Percentiles rank a stretch among this genome's conserved stretches.
These are phyloP conservation scores for Trypanosoma cruzi DNA, from an alignment of 208 protist species.

Conservation along the genomic window DNA sequence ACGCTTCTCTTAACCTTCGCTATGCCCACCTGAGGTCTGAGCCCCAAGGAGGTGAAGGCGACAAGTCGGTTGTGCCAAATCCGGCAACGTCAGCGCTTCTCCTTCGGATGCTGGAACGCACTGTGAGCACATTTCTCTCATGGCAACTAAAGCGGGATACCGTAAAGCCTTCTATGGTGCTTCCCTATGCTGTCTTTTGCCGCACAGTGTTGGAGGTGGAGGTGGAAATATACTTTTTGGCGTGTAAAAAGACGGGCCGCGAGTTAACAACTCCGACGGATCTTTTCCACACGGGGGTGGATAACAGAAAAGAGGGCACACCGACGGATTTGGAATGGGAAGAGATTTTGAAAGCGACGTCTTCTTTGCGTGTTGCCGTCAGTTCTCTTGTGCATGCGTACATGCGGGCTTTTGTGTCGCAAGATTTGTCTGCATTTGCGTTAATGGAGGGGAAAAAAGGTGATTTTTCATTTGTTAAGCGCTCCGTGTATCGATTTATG, in stretches of 20 bases:
- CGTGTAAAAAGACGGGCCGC: slow-evolving; percentile 1
- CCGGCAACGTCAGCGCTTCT: slow-evolving; percentile 1
- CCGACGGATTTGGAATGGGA: slow-evolving; percentile 5
- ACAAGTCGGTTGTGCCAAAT: background rate
- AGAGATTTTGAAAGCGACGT: background rate
- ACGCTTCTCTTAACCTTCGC: slow-evolving; percentile 28
- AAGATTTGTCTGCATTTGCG: background rate
- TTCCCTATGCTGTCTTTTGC: slow-evolving; percentile 19
- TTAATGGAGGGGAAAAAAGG: background rate
- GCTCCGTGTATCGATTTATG: slow-evolving; percentile 26
- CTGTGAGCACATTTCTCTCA: background rate
- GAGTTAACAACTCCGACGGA: slow-evolving; percentile 14
- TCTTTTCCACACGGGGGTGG: background rate
- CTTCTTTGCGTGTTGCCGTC: slow-evolving; percentile 14
- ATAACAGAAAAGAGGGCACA: background rate
- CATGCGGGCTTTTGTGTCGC: slow-evolving; percentile 1
- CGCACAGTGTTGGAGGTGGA: slow-evolving; percentile 29
- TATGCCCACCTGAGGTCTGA: slow-evolving; percentile 5
- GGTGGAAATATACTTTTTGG: slow-evolving; percentile 28
- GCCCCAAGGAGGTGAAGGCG: background rate
- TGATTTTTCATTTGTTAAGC: slow-evolving; percentile 7
- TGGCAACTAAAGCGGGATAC: slow-evolving; percentile 5
- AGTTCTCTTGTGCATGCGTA: slow-evolving; percentile 16
- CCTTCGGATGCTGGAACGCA: slow-evolving; percentile 3
- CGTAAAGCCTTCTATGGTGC: background rate